phyloP scores from a whole-genome alignment of 441 rosid genomes.

The Pelargonium myrrhifolium region DNA sequence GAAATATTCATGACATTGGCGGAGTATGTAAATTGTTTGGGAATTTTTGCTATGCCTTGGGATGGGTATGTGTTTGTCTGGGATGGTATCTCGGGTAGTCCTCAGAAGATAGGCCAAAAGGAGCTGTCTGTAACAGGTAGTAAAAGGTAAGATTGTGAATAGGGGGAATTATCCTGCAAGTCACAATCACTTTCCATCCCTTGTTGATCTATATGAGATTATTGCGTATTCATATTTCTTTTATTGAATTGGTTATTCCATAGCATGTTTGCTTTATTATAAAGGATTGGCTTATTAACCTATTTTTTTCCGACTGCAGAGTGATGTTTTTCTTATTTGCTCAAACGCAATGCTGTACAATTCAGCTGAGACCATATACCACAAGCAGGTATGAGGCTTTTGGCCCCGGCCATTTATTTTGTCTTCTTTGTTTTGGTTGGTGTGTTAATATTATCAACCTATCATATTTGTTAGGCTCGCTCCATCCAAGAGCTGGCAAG shows the following conservation, averaged over 20 bases:
- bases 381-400: slow-evolving; percentile 52
- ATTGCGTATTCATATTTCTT: neutral
- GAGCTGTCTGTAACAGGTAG: neutral
- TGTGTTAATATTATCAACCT: slow-evolving; percentile 12
- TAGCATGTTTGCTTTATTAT: neutral
- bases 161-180: neutral
- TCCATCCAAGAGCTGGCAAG: slow-evolving; percentile 71
- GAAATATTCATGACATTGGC: neutral
- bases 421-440: neutral
- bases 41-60: neutral
- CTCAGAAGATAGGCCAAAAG: neutral
- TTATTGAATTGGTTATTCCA: neutral
- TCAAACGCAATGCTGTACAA: slow-evolving; percentile 90
- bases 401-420: slow-evolving; percentile 3
- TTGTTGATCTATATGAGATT: neutral
- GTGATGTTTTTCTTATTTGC: slow-evolving; percentile 69
- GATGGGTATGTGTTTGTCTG: neutral
- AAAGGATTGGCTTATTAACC: slow-evolving; percentile 8
- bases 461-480: slow-evolving; percentile 46
- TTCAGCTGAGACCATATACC: slow-evolving; percentile 66
- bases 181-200: neutral
- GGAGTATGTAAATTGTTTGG: neutral
- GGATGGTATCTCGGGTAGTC: neutral
- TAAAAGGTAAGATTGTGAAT: neutral
- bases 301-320: slow-evolving; percentile 43